A percentile compares a stretch with the other conserved stretches of the same genome.
phyloP scores from a whole-genome alignment of 148 eudicot genomes.

The Pharnaceum exiguum region DNA sequence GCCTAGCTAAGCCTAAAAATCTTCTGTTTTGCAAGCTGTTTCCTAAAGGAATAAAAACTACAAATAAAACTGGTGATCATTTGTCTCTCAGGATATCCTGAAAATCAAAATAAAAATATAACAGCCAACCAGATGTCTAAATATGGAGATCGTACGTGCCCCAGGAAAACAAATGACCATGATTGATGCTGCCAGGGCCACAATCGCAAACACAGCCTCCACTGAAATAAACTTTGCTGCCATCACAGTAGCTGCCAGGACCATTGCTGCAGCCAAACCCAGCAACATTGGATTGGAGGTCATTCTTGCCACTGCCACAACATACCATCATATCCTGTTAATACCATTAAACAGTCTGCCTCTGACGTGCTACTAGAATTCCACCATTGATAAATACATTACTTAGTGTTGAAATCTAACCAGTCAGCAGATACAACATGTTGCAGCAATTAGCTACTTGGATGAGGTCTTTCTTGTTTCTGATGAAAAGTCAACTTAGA shows the following conservation, averaged over 20 bases:
- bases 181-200: slow-evolving; percentile 42
- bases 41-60: too few relatives aligned
- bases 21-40: too few relatives aligned
- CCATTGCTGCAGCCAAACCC: slow-evolving; percentile 57
- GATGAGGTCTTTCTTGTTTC: neutral
- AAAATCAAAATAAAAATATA: slow-evolving; percentile 8
- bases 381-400: neutral
- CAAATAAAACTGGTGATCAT: too few relatives aligned
- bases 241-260: slow-evolving; percentile 69
- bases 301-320: slow-evolving; percentile 44
- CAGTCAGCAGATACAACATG: neutral
- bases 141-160: slow-evolving; percentile 36
- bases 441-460: neutral
- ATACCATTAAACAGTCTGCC: neutral
- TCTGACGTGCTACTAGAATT: neutral
- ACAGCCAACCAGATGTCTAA: slow-evolving; percentile 28
- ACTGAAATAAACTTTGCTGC: slow-evolving; percentile 42
- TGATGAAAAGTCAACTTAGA: neutral
- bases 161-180: slow-evolving; percentile 27
- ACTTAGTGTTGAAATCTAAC: neutral
- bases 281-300: slow-evolving; percentile 35
- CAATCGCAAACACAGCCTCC: slow-evolving; percentile 49
- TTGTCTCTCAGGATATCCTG: neutral
- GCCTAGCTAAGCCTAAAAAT: slow-evolving; percentile 4
- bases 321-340: slow-evolving; percentile 26